Evolutionary conservation across 345 rosid genomes (phyloP).

Genomic region (Lenwebbia sp.): DNA sequence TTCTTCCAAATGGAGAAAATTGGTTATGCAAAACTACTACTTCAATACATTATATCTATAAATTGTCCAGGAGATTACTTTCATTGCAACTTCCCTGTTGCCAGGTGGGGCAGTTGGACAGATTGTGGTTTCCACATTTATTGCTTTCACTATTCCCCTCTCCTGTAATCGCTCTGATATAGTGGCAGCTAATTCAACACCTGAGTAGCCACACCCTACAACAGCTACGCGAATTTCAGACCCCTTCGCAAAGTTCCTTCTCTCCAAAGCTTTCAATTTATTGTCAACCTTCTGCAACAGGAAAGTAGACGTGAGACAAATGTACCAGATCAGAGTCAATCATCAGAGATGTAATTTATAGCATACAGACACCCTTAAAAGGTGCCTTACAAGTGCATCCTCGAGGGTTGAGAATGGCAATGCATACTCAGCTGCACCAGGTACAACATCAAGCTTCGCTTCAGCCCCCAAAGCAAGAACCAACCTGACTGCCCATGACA

Average conservation of each 20-base stretch:
- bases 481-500: conserved; percentile 89
- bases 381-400: conserved; percentile 66
- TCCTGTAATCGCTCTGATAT: conserved; percentile 79
- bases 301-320: not conserved
- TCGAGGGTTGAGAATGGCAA: conserved; percentile 77
- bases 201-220: conserved; percentile 95
- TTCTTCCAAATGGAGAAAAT: not conserved
- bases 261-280: conserved; percentile 55
- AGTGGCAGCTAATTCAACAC: conserved; percentile 95
- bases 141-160: conserved; percentile 66
- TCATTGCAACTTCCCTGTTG: conserved; percentile 79
- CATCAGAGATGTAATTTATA: not conserved
- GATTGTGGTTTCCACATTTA: conserved; percentile 63
- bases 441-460: conserved; percentile 69
- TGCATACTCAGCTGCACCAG: conserved; percentile 88
- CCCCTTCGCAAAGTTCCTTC: conserved; percentile 51
- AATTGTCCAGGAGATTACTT: conserved; percentile 26
- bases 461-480: conserved; percentile 99
- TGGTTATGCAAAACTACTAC: not conserved
- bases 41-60: not conserved
- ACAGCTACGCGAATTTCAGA: conserved; percentile 52
- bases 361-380: not conserved
- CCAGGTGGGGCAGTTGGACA: conserved; percentile 81
- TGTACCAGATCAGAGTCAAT: not conserved
- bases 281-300: conserved; percentile 56